These are phyloP conservation scores for Boletales sp. DNA, from an alignment of 768 basidiomycete genomes.

Conservation along the genomic window DNA sequence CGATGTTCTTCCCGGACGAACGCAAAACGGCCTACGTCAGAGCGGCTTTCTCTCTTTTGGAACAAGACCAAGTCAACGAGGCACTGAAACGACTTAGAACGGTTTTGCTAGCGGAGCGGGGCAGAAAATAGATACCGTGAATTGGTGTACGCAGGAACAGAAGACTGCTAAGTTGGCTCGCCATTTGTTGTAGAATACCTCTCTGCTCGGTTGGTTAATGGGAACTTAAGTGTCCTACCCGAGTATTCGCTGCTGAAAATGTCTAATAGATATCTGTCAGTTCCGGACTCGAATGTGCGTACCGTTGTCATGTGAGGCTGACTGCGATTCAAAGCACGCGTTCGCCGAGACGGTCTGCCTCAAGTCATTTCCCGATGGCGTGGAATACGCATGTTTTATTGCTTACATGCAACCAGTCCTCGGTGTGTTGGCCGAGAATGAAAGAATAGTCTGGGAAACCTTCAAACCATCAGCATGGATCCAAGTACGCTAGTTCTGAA, in stretches of 20 bases:
- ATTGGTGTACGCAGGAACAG: neutral
- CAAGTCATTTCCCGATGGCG: neutral
- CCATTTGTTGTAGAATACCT: no score
- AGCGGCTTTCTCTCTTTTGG: conserved; percentile 73
- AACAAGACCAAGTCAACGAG: conserved; percentile 67
- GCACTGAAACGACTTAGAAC: conserved; percentile 59
- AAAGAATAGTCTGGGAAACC: no score
- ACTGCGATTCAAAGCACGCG: conserved; percentile 11
- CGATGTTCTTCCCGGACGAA: conserved; percentile 73
- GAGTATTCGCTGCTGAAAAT: no score
- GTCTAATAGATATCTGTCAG: neutral
- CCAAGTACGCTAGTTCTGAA: no score
- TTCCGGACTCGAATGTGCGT: neutral
- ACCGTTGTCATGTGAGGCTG: neutral
- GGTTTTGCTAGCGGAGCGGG: conserved; percentile 32
- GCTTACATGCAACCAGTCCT: no score
- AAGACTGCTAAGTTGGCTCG: neutral
- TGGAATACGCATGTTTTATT: neutral
- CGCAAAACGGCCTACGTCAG: conserved; percentile 72
- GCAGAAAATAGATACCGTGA: conserved; percentile 2
- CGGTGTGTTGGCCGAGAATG: no score
- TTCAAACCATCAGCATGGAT: no score
- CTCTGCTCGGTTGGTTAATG: no score
- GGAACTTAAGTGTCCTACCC: neutral
- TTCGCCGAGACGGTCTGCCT: neutral